A percentile compares a stretch with the other conserved stretches of the same genome.
These are phyloP conservation scores for Chiua virens DNA, from an alignment of 768 basidiomycete genomes.

Conservation along the genomic window DNA sequence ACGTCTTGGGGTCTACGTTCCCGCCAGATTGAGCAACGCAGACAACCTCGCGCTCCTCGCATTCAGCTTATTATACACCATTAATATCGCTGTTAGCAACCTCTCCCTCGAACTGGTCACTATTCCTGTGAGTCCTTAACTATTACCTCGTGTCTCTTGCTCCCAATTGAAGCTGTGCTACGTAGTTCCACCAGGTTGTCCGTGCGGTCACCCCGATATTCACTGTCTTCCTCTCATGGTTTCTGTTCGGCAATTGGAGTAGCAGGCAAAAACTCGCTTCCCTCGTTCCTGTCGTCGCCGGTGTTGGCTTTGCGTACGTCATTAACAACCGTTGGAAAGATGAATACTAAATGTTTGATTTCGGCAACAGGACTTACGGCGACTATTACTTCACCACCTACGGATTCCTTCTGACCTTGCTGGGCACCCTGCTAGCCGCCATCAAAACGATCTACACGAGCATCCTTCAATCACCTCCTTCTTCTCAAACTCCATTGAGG, in stretches of 20 bases:
- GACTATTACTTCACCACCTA: conserved; percentile 89
- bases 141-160: background rate
- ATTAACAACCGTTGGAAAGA: background rate
- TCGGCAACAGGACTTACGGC: conserved; percentile 80
- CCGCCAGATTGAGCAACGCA: conserved; percentile 48
- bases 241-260: conserved; percentile 63
- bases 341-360: background rate
- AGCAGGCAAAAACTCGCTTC: conserved; percentile 65
- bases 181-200: conserved; percentile 94
- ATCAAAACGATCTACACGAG: conserved; percentile 93
- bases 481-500: conserved; percentile 11
- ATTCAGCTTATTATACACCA: conserved; percentile 88
- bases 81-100: conserved; percentile 96
- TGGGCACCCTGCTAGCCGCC: conserved; percentile 90
- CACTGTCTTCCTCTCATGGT: conserved; percentile 73
- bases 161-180: background rate
- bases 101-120: conserved; percentile 86
- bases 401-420: conserved; percentile 84
- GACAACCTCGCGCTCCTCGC: conserved; percentile 66
- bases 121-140: conserved; percentile 65
- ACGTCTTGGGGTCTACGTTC: conserved; percentile 55
- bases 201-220: conserved; percentile 92
- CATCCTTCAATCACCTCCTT: conserved; percentile 56
- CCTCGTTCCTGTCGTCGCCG: conserved; percentile 81
- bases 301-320: conserved; percentile 85